These are phyloP conservation scores for Asterophora parasitica DNA, from an alignment of 768 basidiomycete genomes.

Conservation along the genomic window DNA sequence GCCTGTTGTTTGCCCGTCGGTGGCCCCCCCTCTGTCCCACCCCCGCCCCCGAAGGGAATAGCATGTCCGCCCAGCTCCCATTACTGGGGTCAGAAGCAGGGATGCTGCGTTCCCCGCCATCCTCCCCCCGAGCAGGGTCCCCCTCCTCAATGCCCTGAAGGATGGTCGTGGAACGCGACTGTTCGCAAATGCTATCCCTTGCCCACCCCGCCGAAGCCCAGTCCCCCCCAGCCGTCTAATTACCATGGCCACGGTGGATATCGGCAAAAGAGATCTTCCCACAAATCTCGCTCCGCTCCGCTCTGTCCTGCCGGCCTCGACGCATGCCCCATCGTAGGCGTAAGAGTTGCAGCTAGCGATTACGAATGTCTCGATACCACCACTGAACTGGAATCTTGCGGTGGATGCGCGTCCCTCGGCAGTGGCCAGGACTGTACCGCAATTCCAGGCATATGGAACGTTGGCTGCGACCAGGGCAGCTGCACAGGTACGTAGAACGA, in stretches of 20 bases:
- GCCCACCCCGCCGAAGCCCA: constrained; percentile 27
- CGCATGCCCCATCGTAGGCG: constrained; percentile 50
- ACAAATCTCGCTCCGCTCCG: constrained; percentile 32
- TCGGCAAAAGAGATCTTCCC: constrained; percentile 20
- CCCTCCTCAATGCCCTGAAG: constrained; percentile 44
- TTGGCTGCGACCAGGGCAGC: constrained; percentile 56
- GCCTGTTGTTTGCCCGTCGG: constrained; percentile 44
- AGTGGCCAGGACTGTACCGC: constrained; percentile 67
- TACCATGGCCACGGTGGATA: constrained; percentile 15
- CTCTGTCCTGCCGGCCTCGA: constrained; percentile 52
- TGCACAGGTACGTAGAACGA: constrained; percentile 44
- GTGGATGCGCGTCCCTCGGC: constrained; percentile 64
- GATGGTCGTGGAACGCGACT: constrained; percentile 41
- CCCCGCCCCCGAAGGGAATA: constrained; percentile 43
- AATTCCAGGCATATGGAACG: constrained; percentile 62
- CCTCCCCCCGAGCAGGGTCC: constrained; percentile 35
- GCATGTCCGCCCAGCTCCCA: constrained; percentile 42
- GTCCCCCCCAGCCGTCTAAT: constrained; percentile 33
- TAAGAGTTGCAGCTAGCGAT: constrained; percentile 28
- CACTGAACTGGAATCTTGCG: constrained; percentile 66
- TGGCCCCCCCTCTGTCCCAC: constrained; percentile 28
- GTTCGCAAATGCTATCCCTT: constrained; percentile 38
- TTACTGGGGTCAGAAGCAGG: constrained; percentile 44
- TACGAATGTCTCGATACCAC: constrained; percentile 63
- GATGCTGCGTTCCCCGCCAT: constrained; percentile 50